Base-by-base conservation (phyloP, 352 stramenopile genomes). In the Pythium diclinum region DNA sequence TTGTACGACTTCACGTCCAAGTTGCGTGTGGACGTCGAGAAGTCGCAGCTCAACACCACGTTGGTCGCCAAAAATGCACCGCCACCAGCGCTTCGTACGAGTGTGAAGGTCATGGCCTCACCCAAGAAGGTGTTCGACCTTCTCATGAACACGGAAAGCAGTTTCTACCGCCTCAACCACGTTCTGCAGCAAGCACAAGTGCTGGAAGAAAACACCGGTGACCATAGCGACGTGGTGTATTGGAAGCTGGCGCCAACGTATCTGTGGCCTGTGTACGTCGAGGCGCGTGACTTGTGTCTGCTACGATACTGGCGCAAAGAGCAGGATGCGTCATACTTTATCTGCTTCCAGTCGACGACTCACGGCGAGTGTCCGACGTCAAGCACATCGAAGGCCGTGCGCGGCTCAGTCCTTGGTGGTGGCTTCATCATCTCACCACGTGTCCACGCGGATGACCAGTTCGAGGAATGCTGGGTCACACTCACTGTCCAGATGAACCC, bases 271-370 rank as follows among this genome's bases (percentile, higher is more conserved):
- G 71, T 92, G 21, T 67, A 76, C 19, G 83, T 88, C 5, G 81
- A 79, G 44, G 67, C 79, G n/a, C 84, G 86, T 9, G 84, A 95
- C 19, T 61, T 92, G 30, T 92, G 83, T 33, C 64, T 95, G 48
- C 67, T 93, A 3, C 82, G 86, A 25, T 92, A 95, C 60, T 95
- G 86, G 86, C 83, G 81, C 13, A 92, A 89, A 67, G 83, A 93
- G 48, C 77, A 85, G 6, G 84, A 93, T 63, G 74, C 77, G 25
- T 89, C 84, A 3, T 95, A 92, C 49, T 89, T 93, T 62, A 82
- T 95, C 56, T 93, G 84, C 61, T 91, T 92, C 62, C 86, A 95
- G 72, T 95, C 86, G n/a, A 92, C 83, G 16, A 82, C 79, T 0
- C 81, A 95, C 60, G 7, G 61, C 2, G 67, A 85, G 6, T 92